A percentile compares a stretch with the other conserved stretches of the same genome.
phyloP scores from a whole-genome alignment of 2,329 filamentous ascomycete species.

The Aspergillus pseudoterreus region DNA sequence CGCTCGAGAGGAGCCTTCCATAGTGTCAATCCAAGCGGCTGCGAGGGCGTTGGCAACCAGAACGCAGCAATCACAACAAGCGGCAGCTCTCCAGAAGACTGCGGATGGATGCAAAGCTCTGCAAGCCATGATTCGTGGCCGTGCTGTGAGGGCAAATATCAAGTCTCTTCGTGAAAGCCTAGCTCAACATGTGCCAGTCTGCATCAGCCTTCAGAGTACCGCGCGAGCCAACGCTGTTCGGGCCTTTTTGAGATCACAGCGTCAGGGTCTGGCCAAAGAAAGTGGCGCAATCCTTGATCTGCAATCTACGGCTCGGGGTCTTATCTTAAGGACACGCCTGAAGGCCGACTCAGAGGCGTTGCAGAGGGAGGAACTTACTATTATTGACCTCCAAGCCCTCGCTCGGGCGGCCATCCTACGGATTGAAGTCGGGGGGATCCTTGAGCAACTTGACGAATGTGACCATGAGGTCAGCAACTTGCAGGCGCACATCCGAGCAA shows the following conservation, averaged over 20 bases:
- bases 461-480: slow-evolving; percentile 64
- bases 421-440: slow-evolving; percentile 46
- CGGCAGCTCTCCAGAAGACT: slow-evolving; percentile 39
- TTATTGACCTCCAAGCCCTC: slow-evolving; percentile 39
- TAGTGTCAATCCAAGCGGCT: slow-evolving; percentile 35
- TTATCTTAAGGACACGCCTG: slow-evolving; percentile 31
- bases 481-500: slow-evolving; percentile 73
- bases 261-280: slow-evolving; percentile 42
- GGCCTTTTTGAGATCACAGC: slow-evolving; percentile 27
- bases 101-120: slow-evolving; percentile 40
- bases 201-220: slow-evolving; percentile 32
- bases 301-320: slow-evolving; percentile 51
- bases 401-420: slow-evolving; percentile 39
- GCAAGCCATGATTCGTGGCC: slow-evolving; percentile 46
- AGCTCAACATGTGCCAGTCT: slow-evolving; percentile 21
- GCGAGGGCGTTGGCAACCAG: slow-evolving; percentile 35
- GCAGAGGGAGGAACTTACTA: slow-evolving; percentile 24
- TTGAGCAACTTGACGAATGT: slow-evolving; percentile 67
- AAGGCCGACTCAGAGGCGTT: slow-evolving; percentile 29
- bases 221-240: slow-evolving; percentile 31
- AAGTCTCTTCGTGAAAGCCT: slow-evolving; percentile 28
- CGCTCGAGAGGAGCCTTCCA: slow-evolving; percentile 20
- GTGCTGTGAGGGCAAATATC: slow-evolving; percentile 24
- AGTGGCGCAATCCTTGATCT: slow-evolving; percentile 44
- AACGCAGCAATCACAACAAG: slow-evolving; percentile 36